Evolutionary conservation across 148 eudicot genomes (phyloP), one percentile per base, ranked within the genome.

Genomic region (Rhododendron ferrugineum): DNA sequence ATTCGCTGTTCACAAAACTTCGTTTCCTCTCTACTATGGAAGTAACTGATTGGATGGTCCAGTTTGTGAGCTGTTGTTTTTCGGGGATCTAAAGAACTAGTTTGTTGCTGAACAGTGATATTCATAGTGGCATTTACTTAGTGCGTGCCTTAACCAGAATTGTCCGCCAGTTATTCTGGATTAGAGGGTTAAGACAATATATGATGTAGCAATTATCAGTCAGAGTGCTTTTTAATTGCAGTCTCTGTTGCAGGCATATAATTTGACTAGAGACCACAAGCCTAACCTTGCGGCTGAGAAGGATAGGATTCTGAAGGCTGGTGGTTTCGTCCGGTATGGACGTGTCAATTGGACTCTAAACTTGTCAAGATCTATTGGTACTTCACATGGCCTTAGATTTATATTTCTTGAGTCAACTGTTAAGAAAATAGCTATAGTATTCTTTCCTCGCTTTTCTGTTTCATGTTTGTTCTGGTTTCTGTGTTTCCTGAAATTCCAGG

Each of bases 291-390:
- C 87, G 86, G 87, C 80, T 77, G 98, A 95, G 88, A 90, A 86
- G 42, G 42, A 40, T 5, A 40, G 42, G 42, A 40, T 40, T 40
- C 42, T 40, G 6, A 40, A 40, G 42, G 42, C 42, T 40, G 42
- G 42, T 40, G 42, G 42, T 40, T 40, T 40, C 42, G 42, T 40
- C 42, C 42, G 6, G 42, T 40, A 40, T 40, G 42, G 42, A 40
- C 6, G 1, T 46, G 94, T 95, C 60, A 95, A 95, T 89, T 95
- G 98, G 86, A 91, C 89, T 89, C 85, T 95, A 46, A 95, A 95
- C 89, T 86, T 95, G 80, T 79, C 97, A 81, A 91, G 98, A 88
- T 96, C 98, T 44, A 94, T 95, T 50, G 98, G 97, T 93, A 88
- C 68, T 83, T 80, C 80, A 70, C 74, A 81, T 68, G 36, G 54